phyloP scores from a whole-genome alignment of 2,329 filamentous ascomycete genomes.

The Colletotrichum ledebouriae region DNA sequence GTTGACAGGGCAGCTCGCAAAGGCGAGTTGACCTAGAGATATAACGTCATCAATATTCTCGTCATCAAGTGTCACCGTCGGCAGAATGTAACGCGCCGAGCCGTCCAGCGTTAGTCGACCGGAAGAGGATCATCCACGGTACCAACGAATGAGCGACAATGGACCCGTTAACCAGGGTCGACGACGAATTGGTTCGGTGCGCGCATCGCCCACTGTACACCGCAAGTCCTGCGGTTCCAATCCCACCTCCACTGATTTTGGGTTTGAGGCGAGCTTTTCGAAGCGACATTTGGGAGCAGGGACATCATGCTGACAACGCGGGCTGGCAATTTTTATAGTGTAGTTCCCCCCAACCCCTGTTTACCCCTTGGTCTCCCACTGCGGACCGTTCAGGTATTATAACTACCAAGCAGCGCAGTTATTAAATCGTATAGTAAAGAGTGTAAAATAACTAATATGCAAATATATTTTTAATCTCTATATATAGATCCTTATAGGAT shows the following conservation, averaged over 20 bases:
- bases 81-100: constrained; percentile 20
- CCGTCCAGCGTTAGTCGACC: constrained; percentile 12
- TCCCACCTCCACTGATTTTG: background rate
- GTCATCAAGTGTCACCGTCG: background rate
- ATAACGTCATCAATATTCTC: constrained; percentile 7
- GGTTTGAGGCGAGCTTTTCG: background rate
- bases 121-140: constrained; percentile 18
- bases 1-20: background rate
- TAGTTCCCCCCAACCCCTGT: no score
- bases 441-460: no score
- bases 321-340: no score
- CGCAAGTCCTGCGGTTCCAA: constrained; percentile 8
- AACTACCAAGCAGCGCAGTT: no score
- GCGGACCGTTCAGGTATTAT: no score
- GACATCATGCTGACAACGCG: no score
- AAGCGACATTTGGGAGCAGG: background rate
- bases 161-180: background rate
- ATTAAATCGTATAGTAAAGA: no score
- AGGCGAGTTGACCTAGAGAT: background rate
- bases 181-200: background rate
- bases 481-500: no score
- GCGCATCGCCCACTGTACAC: constrained; percentile 10
- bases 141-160: constrained; percentile 2
- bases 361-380: no score
- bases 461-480: no score